Evolutionary conservation across 495 filamentous ascomycete species (phyloP).

Genomic region (Xylaria cubensis): DNA sequence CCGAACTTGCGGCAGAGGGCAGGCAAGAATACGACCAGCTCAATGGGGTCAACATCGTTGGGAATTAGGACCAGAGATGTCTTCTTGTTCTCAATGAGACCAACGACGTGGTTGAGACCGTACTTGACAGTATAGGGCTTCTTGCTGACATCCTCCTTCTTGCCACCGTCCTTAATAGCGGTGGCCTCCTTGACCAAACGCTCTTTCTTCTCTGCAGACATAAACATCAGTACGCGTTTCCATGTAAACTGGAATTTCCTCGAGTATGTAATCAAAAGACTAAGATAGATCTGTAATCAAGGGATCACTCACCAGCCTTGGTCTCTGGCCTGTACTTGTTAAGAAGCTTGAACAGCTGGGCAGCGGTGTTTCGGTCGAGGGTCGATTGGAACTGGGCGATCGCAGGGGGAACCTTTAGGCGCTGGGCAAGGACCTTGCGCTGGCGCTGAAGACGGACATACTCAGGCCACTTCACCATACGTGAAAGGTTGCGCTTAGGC

Average conservation of each 20-base stretch:
- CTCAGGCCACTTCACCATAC: constrained; percentile 99
- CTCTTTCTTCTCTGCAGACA: constrained; percentile 90
- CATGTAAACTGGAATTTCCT: not conserved
- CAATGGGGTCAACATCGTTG: constrained; percentile 99
- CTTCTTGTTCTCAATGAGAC: constrained; percentile 99
- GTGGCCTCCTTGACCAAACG: constrained; percentile 97
- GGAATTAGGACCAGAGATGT: constrained; percentile 95
- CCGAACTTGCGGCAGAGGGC: constrained; percentile 99
- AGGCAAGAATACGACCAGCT: constrained; percentile 98
- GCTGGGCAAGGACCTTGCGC: constrained; percentile 98
- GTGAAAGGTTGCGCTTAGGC: constrained; percentile 93
- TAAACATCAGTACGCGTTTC: not conserved
- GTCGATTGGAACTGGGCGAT: constrained; percentile 97
- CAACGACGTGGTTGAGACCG: constrained; percentile 99
- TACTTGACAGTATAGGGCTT: constrained; percentile 99
- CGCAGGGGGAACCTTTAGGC: constrained; percentile 96
- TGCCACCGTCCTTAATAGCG: constrained; percentile 96
- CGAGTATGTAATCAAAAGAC: not conserved
- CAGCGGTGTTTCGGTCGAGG: constrained; percentile 97
- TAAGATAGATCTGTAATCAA: not conserved
- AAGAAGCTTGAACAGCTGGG: constrained; percentile 93
- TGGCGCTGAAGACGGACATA: constrained; percentile 99
- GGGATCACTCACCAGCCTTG: constrained; percentile 61
- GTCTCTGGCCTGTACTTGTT: constrained; percentile 99
- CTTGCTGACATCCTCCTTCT: constrained; percentile 99